phyloP scores from a whole-genome alignment of 2,329 filamentous ascomycete species.

The Colletotrichum lentis region DNA sequence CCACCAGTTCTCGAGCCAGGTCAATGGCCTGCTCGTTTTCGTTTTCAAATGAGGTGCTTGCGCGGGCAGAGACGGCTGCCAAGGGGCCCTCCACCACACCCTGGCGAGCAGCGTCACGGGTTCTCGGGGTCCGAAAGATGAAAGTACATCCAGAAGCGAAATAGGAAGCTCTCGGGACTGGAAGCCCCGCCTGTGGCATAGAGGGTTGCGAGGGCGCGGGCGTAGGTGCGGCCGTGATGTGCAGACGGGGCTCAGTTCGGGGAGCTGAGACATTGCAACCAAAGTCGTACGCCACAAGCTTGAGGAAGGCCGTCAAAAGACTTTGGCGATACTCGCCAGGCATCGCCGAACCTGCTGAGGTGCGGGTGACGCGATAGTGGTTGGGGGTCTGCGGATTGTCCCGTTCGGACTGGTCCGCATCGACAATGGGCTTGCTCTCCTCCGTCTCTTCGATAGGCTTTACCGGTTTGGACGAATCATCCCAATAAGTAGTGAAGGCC shows the following conservation, averaged over 20 bases:
- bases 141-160: slow-evolving; percentile 68
- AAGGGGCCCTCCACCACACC: slow-evolving; percentile 70
- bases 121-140: slow-evolving; percentile 65
- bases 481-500: slow-evolving; percentile 66
- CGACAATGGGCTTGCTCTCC: slow-evolving; percentile 19
- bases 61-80: slow-evolving; percentile 66
- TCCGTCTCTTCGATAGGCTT: slow-evolving; percentile 25
- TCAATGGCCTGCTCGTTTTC: slow-evolving; percentile 69
- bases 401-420: slow-evolving; percentile 35
- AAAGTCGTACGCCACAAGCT: slow-evolving; percentile 72
- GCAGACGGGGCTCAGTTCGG: slow-evolving; percentile 66
- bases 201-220: slow-evolving; percentile 41
- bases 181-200: slow-evolving; percentile 12
- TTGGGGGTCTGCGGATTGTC: slow-evolving; percentile 16
- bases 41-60: slow-evolving; percentile 61
- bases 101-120: slow-evolving; percentile 66
- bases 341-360: slow-evolving; percentile 62
- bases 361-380: slow-evolving; percentile 48
- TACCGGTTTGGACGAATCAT: slow-evolving; percentile 60
- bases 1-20: slow-evolving; percentile 67
- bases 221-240: slow-evolving; percentile 55
- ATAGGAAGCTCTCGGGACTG: slow-evolving; percentile 57
- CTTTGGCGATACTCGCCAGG: slow-evolving; percentile 65
- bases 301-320: slow-evolving; percentile 67
- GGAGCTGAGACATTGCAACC: slow-evolving; percentile 67